Conservation (phyloP, 495 filamentous ascomycete species). For the Extremus antarcticus region DNA sequence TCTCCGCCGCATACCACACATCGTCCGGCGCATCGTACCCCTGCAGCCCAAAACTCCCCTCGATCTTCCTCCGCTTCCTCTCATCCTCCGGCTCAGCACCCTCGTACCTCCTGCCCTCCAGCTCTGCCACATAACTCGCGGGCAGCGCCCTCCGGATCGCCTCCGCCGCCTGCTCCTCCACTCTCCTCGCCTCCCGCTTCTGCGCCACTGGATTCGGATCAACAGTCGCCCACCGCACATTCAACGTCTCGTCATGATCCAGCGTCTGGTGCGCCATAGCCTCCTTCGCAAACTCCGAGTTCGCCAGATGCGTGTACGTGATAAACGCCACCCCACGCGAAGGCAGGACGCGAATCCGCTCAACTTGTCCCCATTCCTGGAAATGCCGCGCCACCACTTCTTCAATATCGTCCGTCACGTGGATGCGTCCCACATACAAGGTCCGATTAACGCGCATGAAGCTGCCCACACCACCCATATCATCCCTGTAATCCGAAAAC, state of each 20-base stretch:
- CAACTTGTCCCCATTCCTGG: slow-evolving; percentile 85
- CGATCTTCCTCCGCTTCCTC: slow-evolving; percentile 76
- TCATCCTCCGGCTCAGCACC: slow-evolving; percentile 63
- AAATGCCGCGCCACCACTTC: slow-evolving; percentile 93
- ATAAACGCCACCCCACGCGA: slow-evolving; percentile 82
- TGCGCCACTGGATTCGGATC: slow-evolving; percentile 95
- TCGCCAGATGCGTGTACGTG: slow-evolving; percentile 76
- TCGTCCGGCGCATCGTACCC: slow-evolving; percentile 94
- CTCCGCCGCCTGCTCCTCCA: slow-evolving; percentile 98
- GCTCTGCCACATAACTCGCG: slow-evolving; percentile 80
- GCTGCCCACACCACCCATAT: slow-evolving; percentile 90
- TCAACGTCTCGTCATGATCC: slow-evolving; percentile 83
- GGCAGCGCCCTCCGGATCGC: slow-evolving; percentile 86
- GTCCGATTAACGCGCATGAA: slow-evolving; percentile 90
- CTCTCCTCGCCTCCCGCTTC: slow-evolving; percentile 73
- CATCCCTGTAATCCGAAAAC: slow-evolving; percentile 76
- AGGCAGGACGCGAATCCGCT: slow-evolving; percentile 71
- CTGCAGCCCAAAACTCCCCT: slow-evolving; percentile 76
- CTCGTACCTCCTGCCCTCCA: slow-evolving; percentile 58
- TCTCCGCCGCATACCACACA: slow-evolving; percentile 68
- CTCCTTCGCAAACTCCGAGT: slow-evolving; percentile 26
- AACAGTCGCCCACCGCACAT: slow-evolving; percentile 92
- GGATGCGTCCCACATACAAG: slow-evolving; percentile 83
- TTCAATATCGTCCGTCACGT: slow-evolving; percentile 95
- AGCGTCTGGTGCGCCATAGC: slow-evolving; percentile 82